Percentiles rank a stretch among this genome's conserved stretches.
These are phyloP conservation scores for Coniochaeta sp. DNA, from an alignment of 2,329 filamentous ascomycete genomes.

Conservation along the genomic window DNA sequence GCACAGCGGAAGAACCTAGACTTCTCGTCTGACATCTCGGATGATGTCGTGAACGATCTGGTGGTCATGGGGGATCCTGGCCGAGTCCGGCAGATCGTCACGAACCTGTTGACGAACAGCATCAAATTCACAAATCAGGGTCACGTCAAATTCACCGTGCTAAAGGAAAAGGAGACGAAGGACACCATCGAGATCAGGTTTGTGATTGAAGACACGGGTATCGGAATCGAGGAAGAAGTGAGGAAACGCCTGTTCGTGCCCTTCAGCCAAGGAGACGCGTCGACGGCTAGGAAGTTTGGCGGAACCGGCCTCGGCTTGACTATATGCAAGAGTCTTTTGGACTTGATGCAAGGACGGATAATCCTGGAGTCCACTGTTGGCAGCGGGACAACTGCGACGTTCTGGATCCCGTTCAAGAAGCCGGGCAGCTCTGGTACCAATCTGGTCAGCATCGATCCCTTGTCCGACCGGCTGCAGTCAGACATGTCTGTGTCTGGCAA, in stretches of 20 bases:
- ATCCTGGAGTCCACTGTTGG: slow-evolving; percentile 59
- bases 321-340: slow-evolving; percentile 73
- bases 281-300: slow-evolving; percentile 70
- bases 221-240: slow-evolving; percentile 74
- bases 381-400: slow-evolving; percentile 64
- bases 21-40: slow-evolving; percentile 58
- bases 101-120: slow-evolving; percentile 69
- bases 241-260: slow-evolving; percentile 67
- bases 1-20: slow-evolving; percentile 72
- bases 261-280: slow-evolving; percentile 76
- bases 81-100: slow-evolving; percentile 74
- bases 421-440: slow-evolving; percentile 42
- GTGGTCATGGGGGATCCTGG: slow-evolving; percentile 84
- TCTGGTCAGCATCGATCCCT: slow-evolving; percentile 53
- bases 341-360: slow-evolving; percentile 74
- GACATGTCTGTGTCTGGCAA: slow-evolving; percentile 59
- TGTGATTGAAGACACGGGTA: slow-evolving; percentile 68
- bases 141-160: slow-evolving; percentile 58
- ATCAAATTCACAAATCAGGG: slow-evolving; percentile 69
- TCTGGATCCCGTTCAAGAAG: slow-evolving; percentile 72
- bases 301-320: slow-evolving; percentile 72
- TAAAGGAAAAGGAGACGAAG: slow-evolving; percentile 53
- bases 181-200: slow-evolving; percentile 64
- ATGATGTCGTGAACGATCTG: slow-evolving; percentile 56
- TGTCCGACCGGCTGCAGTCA: slow-evolving; percentile 60